Base-by-base conservation (phyloP, 306 rosid species). In the Castanea mollissima region DNA sequence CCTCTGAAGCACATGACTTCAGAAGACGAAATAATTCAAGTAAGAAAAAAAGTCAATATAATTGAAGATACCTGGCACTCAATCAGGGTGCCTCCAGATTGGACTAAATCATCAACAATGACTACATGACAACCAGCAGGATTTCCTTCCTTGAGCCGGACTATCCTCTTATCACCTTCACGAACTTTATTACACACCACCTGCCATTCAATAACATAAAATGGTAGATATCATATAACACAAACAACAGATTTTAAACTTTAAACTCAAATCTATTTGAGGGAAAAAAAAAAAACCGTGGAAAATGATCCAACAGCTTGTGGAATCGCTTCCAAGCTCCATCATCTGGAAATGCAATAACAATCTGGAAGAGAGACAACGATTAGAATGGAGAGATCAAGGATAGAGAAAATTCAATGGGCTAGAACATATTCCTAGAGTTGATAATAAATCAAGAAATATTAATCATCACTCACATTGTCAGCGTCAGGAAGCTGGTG, bases 321-420 rank as follows among this genome's bases (percentile, higher is more conserved):
- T 95, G 98, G 83, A 90, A 95, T 80, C 99, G 87, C 88, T 95
- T 95, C 98, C 97, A 95, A 75, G 99, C 99, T 80, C 99, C 99
- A 82, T 95, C 98, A 67, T 95, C 98, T 0, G 98, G 99, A 86
- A 95, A 93, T 80, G 99, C 99, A 84, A 92, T 87, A 74, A 95
- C 98, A 85, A 91, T 87, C 99, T 95, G 90, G 72, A 84, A 84
- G 20, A 59, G 63, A 21, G 19, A 79, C 58, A 25, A 68, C 18
- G 55, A 73, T 77, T 23, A 69, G 71, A 55, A 80, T 57, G 77
- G 55, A 71, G 29, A 56, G 58, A 46, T 46, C 9, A 35, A 1
- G 38, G 31, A 41, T 13, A 71, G 19, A 69, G 41, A 80, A 73
- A 34, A 27, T 11, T 56, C 2, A 62, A 68, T 74, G 54, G 79